Conservation (phyloP, 805 yeast species). For the Yamadazyma takamatsuzukensis region DNA sequence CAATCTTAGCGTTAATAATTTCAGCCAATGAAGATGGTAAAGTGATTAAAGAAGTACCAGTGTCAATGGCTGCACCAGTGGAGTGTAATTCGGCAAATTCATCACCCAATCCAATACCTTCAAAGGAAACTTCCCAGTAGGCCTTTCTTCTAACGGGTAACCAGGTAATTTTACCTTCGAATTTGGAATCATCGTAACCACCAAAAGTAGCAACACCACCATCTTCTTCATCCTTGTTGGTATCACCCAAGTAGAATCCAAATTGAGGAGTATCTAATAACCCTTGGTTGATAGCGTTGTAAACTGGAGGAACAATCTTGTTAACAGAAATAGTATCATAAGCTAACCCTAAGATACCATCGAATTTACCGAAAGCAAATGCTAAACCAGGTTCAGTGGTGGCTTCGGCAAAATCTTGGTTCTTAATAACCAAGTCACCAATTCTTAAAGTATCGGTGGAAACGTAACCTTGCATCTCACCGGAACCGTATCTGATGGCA, state of each 20-base stretch:
- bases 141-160: slow-evolving; percentile 99
- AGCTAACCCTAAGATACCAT: slow-evolving; percentile 94
- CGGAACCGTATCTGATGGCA: slow-evolving; percentile 87
- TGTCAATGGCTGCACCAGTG: slow-evolving; percentile 97
- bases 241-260: slow-evolving; percentile 86
- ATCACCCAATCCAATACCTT: slow-evolving; percentile 87
- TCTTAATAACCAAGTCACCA: slow-evolving; percentile 80
- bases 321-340: slow-evolving; percentile 89
- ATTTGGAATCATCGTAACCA: slow-evolving; percentile 78
- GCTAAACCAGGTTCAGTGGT: slow-evolving; percentile 97
- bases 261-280: slow-evolving; percentile 81
- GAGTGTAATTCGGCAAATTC: slow-evolving; percentile 78
- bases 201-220: slow-evolving; percentile 97
- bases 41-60: slow-evolving; percentile 95
- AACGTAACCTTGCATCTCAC: slow-evolving; percentile 86
- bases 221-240: slow-evolving; percentile 55
- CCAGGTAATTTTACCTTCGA: slow-evolving; percentile 84
- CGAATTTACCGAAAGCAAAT: slow-evolving; percentile 97
- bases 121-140: slow-evolving; percentile 97
- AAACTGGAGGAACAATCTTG: slow-evolving; percentile 88
- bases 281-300: slow-evolving; percentile 80
- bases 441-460: slow-evolving; percentile 79
- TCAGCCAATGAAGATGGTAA: slow-evolving; percentile 95
- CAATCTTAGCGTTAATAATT: slow-evolving; percentile 90
- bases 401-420: slow-evolving; percentile 96